Evolutionary conservation across 257 asterid genomes (phyloP).

Genomic region (Nemophila menziesii): DNA sequence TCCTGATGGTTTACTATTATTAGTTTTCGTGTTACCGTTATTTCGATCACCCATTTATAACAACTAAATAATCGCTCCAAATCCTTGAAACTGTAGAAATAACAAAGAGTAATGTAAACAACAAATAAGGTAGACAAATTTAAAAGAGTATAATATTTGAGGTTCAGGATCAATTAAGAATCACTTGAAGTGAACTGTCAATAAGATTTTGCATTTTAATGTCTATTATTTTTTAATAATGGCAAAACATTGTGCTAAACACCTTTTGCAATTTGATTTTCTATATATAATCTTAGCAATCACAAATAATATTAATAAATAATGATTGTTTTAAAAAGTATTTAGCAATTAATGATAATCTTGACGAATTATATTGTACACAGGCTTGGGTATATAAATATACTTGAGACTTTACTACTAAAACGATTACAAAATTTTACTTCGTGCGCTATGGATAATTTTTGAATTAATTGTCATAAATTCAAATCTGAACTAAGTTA

Average conservation of each 20-base stretch:
- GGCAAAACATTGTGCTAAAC: too few relatives aligned
- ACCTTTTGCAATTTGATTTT: not conserved
- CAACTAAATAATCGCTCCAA: conserved; percentile 3
- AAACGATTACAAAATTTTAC: not conserved
- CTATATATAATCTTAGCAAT: too few relatives aligned
- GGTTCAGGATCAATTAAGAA: not conserved
- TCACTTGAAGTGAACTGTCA: not conserved
- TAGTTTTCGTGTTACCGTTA: conserved; percentile 9
- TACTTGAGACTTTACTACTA: not conserved
- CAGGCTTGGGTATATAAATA: not conserved
- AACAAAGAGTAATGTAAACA: not conserved
- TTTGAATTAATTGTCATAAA: too few relatives aligned
- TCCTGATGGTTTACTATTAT: conserved; percentile 27
- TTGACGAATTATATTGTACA: too few relatives aligned
- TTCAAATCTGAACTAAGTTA: not conserved
- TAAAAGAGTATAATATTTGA: not conserved
- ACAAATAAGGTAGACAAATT: not conserved
- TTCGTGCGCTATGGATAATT: too few relatives aligned
- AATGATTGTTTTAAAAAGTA: not conserved
- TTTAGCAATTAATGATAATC: not conserved
- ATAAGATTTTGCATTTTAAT: too few relatives aligned
- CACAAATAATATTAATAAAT: not conserved
- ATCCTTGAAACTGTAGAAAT: not conserved
- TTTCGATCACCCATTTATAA: conserved; percentile 33
- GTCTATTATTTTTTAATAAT: not conserved